A percentile compares a stretch with the other conserved stretches of the same genome.
Conservation (phyloP, 225 moss, liverwort and hornwort genomes). For the Pleurozium schreberi region DNA sequence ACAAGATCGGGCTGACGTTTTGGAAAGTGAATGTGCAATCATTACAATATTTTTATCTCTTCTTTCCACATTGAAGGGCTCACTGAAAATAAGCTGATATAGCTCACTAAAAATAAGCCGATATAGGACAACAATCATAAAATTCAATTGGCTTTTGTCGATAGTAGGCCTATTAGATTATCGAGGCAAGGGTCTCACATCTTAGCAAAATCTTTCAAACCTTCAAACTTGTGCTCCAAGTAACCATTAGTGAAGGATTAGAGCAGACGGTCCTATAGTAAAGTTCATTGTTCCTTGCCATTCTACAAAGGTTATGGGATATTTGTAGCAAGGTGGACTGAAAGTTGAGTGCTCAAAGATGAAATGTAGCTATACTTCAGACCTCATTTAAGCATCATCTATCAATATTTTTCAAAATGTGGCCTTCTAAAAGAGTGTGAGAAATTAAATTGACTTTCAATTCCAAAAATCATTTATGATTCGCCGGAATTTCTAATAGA, state of each 20-base stretch:
- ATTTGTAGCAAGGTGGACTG: too few species aligned
- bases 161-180: too few species aligned
- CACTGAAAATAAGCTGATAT: accelerated
- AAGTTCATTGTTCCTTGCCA: not conserved
- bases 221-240: not conserved
- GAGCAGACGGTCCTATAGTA: not conserved
- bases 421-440: accelerated
- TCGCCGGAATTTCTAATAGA: not conserved
- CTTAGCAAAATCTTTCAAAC: not conserved
- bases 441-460: not conserved
- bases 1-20: accelerated
- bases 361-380: accelerated
- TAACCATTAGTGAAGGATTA: not conserved
- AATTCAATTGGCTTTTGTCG: too few species aligned
- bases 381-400: not conserved
- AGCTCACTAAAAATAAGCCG: not conserved
- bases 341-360: too few species aligned
- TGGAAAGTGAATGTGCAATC: accelerated
- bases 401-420: not conserved
- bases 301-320: not conserved
- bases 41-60: not conserved
- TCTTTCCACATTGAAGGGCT: not conserved
- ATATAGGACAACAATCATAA: not conserved
- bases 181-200: accelerated
- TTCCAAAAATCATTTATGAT: not conserved